Evolutionary conservation across 1,284 basidiomycete genomes (phyloP), one percentile per base, ranked within the genome.

Genomic region (Termitomyces sp.): DNA sequence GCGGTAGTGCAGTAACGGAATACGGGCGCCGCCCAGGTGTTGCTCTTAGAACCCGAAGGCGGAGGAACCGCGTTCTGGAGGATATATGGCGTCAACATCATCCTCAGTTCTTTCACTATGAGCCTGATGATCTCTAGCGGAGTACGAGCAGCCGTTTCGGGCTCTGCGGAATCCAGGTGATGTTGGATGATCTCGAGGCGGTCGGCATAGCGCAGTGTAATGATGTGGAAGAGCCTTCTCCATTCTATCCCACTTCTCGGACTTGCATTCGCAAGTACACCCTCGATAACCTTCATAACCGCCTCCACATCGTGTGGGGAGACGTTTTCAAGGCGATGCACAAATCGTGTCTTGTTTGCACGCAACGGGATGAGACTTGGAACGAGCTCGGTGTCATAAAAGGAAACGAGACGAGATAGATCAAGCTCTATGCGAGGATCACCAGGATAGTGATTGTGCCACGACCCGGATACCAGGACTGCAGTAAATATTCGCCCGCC

Each of bases 391-490:
- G 65, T 62, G 54, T 80, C 75, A 57, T 77, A 79, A 55, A 78
- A 74, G 0, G 74, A 73, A 35, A 78, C 60, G 4, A 77, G 53
- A 14, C 70, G 60, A 6, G 68, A 60, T 43, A 71, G 64, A 58
- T 79, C 74, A 28, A 78, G 64, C 11, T 64, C 58, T 10, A 77
- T 64, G 16, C 75, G 72, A 1, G 67, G 67, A 24, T 78, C 77
- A 19, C 76, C 75, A 0, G 75, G 74, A 38, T 67, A 72, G 41
- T 60, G 63, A 46, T 73, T 68, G 50, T 76, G 71, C 70, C 73
- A 76, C 5, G 66, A 62, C 1, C 70, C 73, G 3, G 74, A 60
- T 30, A 66, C 63, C 35, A 72, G 53, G 13, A 65, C 63, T 37
- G 55, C 33, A 26, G 48, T 45, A 14, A 35, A 16, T 3, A 46